Evolutionary conservation across 371 early-diverging fungal genomes (phyloP), one percentile per base, ranked within the genome.

Genomic region (Rhizopus sp.): DNA sequence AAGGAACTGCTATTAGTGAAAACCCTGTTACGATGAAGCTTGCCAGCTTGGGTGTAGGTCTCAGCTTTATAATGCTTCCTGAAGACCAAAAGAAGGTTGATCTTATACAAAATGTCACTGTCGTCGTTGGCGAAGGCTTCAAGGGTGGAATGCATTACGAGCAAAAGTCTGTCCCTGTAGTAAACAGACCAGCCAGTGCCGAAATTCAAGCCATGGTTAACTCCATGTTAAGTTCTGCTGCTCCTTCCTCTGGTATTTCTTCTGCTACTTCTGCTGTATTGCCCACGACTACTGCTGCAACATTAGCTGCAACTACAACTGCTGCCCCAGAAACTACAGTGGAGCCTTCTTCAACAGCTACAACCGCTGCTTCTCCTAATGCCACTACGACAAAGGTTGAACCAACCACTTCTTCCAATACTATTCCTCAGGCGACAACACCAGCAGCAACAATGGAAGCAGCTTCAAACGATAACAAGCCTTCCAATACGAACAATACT

Each of bases 71-170:
- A 13, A 34, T 57, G 10, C 35, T 73, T 30, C 30, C 45, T 6
- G 39, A 16, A 13, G 57, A 65, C 13, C 30, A 57, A 32, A 55
- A 59, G 47, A 55, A 44, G 32, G 66, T 73, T 6, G 65, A 73
- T 47, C 35, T 77, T 2, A 37, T 54, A 15, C 77, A 77, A 55
- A 73, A 68, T n/a, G 70, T 65, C 10, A 67, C 74, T 45, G 51
- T 67, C 16, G 16, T 64, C 10, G 63, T 78, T 37, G 76, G 77
- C 7, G 67, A 68, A 42, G 69, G 62, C 32, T 78, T 75, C 64
- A 35, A 61, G 29, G 62, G 66, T 30, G 60, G 31, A 7, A 46
- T 78, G 50, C 59, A 60, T 48, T 78, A 78, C 46, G 62, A 59
- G 16, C 75, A 78, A 56, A 63, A 64, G 46, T 42, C 48, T 29